Evolutionary conservation across 108 stramenopile species (phyloP), one percentile per base, ranked within the genome.

Genomic region (Cyclotella choctawhatcheeana): DNA sequence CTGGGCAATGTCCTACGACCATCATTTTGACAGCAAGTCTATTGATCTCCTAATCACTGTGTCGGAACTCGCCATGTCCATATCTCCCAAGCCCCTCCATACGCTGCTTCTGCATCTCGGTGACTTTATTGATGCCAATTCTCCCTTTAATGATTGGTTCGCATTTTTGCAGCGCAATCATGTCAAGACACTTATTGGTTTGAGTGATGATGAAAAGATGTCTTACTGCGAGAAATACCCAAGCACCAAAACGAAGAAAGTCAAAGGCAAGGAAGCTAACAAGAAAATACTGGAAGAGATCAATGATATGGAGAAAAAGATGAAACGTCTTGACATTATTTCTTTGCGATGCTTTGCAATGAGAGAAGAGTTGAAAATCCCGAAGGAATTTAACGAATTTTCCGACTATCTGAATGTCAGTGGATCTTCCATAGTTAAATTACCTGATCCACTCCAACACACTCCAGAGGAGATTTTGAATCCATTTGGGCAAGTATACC

Each of bases 91-190:
- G 0, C 56, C 65, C 12, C 12, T 78, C 0, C 67, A 78, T 26
- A 78, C 77, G 20, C 64, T 35, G n/a, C 32, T 78, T 10, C 44
- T 73, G 54, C 77, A 78, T 47, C 37, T 78, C 13, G 77, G 73
- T 59, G 77, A 78, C 59, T 78, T 27, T 14, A 48, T 58, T 5
- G 77, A 78, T 34, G 32, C 27, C 18, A 52, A 73, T 21, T 78
- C 71, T 65, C 27, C 77, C 18, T 43, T 21, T 3, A 69, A 69
- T 25, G 71, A 78, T 48, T 78, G 77, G 77, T 31, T 58, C 18
- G 30, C 30, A 21, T 78, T 71, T 71, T 31, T 78, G 1, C 30
- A 32, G 4, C 31, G 31, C 18, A 43, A 58, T 24, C 48, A 34
- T 69, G 69, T 6, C 3, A 18, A 56, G 40, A 48, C 73, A 30